Percentiles rank a stretch among this genome's conserved stretches.
Conservation (phyloP, 805 yeast genomes). For the Yarrowia keelungensis region DNA sequence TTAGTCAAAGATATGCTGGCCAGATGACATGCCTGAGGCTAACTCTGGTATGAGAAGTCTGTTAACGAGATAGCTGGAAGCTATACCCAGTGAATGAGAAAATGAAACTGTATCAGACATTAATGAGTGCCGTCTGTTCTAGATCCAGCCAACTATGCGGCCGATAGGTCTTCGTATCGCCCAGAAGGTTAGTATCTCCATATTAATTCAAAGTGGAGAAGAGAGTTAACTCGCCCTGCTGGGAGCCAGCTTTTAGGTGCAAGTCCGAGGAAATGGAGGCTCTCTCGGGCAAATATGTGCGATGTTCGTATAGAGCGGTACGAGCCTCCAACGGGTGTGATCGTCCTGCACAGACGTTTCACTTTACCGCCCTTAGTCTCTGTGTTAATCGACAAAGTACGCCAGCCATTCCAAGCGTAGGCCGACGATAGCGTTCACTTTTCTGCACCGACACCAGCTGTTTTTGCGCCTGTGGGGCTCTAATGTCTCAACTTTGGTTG, state of each 20-base stretch:
- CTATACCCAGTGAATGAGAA: background rate
- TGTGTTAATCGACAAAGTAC: background rate
- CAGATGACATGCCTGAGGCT: background rate
- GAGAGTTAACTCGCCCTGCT: background rate
- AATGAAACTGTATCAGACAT: conserved; percentile 1
- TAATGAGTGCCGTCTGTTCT: background rate
- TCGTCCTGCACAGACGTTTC: background rate
- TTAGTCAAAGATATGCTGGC: background rate
- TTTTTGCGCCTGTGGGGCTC: conserved; percentile 14
- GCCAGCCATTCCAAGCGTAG: background rate
- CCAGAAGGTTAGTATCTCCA: conserved; percentile 26
- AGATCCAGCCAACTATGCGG: background rate
- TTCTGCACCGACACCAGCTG: background rate
- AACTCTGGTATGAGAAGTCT: background rate
- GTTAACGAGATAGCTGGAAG: background rate
- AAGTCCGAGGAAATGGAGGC: conserved; percentile 19
- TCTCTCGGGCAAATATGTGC: conserved; percentile 3
- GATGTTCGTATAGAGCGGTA: background rate
- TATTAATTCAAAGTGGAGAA: conserved; percentile 24
- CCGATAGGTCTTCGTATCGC: conserved; percentile 16
- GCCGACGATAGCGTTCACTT: background rate
- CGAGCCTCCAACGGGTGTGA: background rate
- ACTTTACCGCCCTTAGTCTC: background rate
- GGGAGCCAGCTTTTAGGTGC: background rate
- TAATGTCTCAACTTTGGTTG: conserved; percentile 5